These are phyloP conservation scores for Diplosphaera chodatii DNA, from an alignment of 139 green algal species.

Conservation along the genomic window DNA sequence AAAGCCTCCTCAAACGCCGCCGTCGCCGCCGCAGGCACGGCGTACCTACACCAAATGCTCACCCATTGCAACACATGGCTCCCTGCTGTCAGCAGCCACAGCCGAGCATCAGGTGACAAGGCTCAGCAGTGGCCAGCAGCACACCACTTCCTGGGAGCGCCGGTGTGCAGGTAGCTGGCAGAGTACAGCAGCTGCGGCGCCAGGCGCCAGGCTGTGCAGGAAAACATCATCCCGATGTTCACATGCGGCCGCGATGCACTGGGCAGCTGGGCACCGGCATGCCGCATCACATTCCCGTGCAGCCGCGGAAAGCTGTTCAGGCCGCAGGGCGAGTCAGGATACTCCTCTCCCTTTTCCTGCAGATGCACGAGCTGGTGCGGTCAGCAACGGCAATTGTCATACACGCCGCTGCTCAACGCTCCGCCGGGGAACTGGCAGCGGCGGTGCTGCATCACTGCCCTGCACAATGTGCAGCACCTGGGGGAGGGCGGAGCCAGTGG, in stretches of 20 bases:
- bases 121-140: no score
- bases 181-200: conserved; percentile 91
- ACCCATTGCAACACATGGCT: no score
- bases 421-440: no score
- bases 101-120: no score
- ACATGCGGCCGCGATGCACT: conserved; percentile 80
- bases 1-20: conserved; percentile 67
- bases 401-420: no score
- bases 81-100: no score
- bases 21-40: conserved; percentile 58
- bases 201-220: conserved; percentile 76
- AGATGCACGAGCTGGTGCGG: no score
- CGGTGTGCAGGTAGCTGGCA: conserved; percentile 86
- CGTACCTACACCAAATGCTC: no score
- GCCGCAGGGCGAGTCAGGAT: conserved; percentile 59
- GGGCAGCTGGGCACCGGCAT: conserved; percentile 45
- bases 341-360: no score
- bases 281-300: conserved; percentile 52
- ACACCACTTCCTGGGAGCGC: conserved; percentile 54
- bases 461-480: no score
- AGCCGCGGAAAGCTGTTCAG: conserved; percentile 66
- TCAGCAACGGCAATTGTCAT: no score
- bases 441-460: no score
- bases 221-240: conserved; percentile 75
- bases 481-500: conserved; percentile 56